Evolutionary conservation across 805 yeast species (phyloP), one percentile per base, ranked within the genome.

Genomic region (Saturnispora saitoi): DNA sequence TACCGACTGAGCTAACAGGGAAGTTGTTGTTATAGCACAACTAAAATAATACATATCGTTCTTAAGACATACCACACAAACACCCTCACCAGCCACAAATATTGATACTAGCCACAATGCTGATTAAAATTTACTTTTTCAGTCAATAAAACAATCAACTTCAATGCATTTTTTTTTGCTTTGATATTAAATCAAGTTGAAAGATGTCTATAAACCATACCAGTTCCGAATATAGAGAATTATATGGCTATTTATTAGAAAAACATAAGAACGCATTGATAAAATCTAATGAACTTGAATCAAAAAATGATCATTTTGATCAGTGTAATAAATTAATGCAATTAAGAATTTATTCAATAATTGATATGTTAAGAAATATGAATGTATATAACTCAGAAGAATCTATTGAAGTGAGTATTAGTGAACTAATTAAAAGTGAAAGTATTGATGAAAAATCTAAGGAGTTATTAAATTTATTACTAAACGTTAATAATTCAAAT

Each of bases 1-100:
- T 73, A 76, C 79, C 80, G 73, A 75, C 80, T 75, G 80, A 75
- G 80, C 80, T 76, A 76, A 67, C 64, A 58, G 63, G 72, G 72
- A 68, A 30, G 32, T 47, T 46, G 17, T 32, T 44, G 42, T 24
- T 24, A 24, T 24, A 24, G n/a, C n/a, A n/a, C n/a, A n/a, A n/a
- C n/a, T n/a, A n/a, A n/a, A n/a, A n/a, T n/a, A n/a, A n/a, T n/a
- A n/a, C n/a, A n/a, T n/a, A n/a, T n/a, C n/a, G n/a, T n/a, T n/a
- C n/a, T n/a, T n/a, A n/a, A n/a, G n/a, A n/a, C n/a, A n/a, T n/a
- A n/a, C n/a, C n/a, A n/a, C n/a, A n/a, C n/a, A n/a, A n/a, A n/a
- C n/a, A n/a, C n/a, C n/a, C n/a, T 24, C 28, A 24, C 28, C 41
- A 37, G 41, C 41, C 41, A 37, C 41, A 11, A 2, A 30, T n/a